Base-by-base conservation (phyloP, 2,329 filamentous ascomycete species). In the Ambrosiella xylebori region DNA sequence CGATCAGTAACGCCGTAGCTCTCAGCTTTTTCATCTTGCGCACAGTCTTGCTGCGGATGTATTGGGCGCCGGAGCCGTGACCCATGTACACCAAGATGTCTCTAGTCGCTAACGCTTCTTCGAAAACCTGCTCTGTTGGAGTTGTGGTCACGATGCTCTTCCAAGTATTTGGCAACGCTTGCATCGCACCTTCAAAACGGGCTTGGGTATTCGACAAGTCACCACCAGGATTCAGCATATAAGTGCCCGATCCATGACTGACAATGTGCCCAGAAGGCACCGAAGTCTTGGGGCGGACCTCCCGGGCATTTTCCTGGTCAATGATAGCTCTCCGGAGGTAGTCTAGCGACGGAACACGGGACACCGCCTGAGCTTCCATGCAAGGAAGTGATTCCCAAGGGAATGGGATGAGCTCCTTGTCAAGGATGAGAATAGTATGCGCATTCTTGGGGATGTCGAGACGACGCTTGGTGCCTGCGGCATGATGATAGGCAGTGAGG, bases 331-430 rank as follows among this genome's bases (percentile, higher is more conserved):
- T 82, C 12, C 87, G 82, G 8, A 98, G 77, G 63, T 85, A 88
- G 36, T 84, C 84, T 44, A 98, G 76, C 0, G 89, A 96, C 6
- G 91, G 89, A 27, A 98, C 82, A 11, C 93, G 82, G 2, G 88
- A 95, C 40, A 96, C 84, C 0, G 91, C 85, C 3, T 84, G 75
- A 1, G 78, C 79, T 62, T 87, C 78, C 66, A 98, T 79, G 66
- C 88, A 96, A 0, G 90, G 88, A 41, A 98, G 72, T 0, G 88
- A 95, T 67, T 98, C 93, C 93, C 94, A 98, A 0, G 93, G 93
- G 65, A 98, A 95, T 1, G 81, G 76, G 65, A 97, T 93, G 1
- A 98, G 76, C 1, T 86, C 79, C 69, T 95, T 96, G 70, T 98
- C 93, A 5, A 98, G 76, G 6, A 98, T 82, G 2, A 98, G 75